A percentile compares a stretch with the other conserved stretches of the same genome.
Evolutionary conservation across 1,139 yeast genomes (phyloP).

Genomic region (Yamadazyma pseudoaaseri): DNA sequence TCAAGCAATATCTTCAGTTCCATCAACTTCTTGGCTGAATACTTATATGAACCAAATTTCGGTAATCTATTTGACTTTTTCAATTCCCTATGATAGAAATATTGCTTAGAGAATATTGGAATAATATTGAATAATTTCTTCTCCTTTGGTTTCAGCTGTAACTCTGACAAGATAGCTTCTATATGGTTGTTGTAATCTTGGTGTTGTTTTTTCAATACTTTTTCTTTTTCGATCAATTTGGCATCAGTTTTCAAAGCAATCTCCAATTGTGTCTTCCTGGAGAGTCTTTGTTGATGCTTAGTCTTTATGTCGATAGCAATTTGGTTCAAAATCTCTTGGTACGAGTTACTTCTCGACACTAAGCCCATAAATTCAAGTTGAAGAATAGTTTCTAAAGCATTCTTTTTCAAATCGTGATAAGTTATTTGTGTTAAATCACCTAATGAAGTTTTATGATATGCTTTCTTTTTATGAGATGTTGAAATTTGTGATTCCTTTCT

Average conservation of each 20-base stretch:
- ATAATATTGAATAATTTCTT: constrained; percentile 50
- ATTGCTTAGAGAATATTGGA: constrained; percentile 75
- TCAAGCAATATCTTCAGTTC: constrained; percentile 71
- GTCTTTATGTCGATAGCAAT: constrained; percentile 83
- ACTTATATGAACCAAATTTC: constrained; percentile 80
- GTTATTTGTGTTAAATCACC: constrained; percentile 56
- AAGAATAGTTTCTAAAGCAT: constrained; percentile 71
- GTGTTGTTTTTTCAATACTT: constrained; percentile 58
- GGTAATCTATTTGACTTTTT: constrained; percentile 69
- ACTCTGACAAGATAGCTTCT: constrained; percentile 60
- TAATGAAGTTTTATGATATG: constrained; percentile 42
- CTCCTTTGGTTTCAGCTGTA: constrained; percentile 58
- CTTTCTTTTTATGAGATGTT: constrained; percentile 24
- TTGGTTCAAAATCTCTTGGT: constrained; percentile 77
- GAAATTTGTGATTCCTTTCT: constrained; percentile 23
- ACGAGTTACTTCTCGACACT: constrained; percentile 66
- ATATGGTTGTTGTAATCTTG: constrained; percentile 68
- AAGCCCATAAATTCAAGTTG: constrained; percentile 72
- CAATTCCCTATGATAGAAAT: constrained; percentile 72
- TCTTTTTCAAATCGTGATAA: constrained; percentile 75
- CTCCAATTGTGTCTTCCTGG: constrained; percentile 60
- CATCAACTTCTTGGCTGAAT: constrained; percentile 70
- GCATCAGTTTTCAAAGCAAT: constrained; percentile 59
- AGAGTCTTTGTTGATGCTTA: constrained; percentile 66
- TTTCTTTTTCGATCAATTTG: constrained; percentile 61